Evolutionary conservation across 2,329 filamentous ascomycete species (phyloP), one percentile per base, ranked within the genome.

Genomic region (Chalaropsis thielavioides): DNA sequence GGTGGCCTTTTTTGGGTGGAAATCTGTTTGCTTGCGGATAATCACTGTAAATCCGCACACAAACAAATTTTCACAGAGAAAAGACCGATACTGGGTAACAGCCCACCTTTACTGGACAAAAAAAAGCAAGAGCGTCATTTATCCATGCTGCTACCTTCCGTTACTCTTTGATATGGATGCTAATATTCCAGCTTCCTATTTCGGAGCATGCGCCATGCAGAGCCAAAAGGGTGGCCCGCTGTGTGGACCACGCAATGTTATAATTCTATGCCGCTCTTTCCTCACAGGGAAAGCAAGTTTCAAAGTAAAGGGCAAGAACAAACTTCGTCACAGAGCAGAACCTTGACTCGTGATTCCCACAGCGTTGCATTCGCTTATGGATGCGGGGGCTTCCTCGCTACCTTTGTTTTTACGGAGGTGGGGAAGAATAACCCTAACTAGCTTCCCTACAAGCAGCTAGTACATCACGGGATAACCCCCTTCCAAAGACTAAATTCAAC

Each of bases 311-410:
- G 35, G 6, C 35, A 6, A 38, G 1, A 38, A 38, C 1, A 38
- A 1, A 38, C 6, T 8, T 38, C 8, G 35, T 10, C 35, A 38
- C 5, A 38, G 10, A 10, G 5, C 35, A 38, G 5, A 38, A 38
- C 4, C 10, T 38, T 38, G 35, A 38, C 40, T 46, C 60, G 41
- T 62, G 60, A 62, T 62, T 22, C 24, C 41, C 27, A 62, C 15
- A 62, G 40, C 60, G 60, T 62, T 49, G 11, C 43, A 62, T 49
- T 62, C 60, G 60, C 41, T 22, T 46, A 62, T 49, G 44, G 35
- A 24, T 46, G 40, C 24, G 60, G 41, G 41, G 41, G 43, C 15
- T 62, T 62, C 19, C 41, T 7, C 31, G 60, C 41, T 31, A 3
- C 60, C 60, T 62, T 27, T 62, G 17, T n/a, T 27, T 62, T 15